A percentile compares a stretch with the other conserved stretches of the same genome.
Conservation (phyloP, 2,329 filamentous ascomycete species). For the Dothiorella sarmentorum region DNA sequence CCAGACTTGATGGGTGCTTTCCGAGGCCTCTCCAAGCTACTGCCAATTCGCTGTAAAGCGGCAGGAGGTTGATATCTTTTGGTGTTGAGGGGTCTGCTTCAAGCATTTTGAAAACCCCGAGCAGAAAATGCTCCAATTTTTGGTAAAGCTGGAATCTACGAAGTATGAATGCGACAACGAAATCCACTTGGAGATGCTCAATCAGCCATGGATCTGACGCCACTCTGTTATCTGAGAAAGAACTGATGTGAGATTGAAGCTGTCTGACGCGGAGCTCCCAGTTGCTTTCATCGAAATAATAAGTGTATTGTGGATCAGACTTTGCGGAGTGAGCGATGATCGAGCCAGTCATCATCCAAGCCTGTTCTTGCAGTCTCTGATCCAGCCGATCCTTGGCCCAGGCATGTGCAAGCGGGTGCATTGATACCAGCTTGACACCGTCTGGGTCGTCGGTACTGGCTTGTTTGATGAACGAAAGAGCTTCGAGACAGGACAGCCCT, state of each 20-base stretch:
- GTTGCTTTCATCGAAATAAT: background rate
- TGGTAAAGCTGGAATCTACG: background rate
- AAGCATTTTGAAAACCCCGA: background rate
- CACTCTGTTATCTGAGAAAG: background rate
- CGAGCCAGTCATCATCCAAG: conserved; percentile 24
- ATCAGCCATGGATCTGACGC: background rate
- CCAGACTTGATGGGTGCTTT: background rate
- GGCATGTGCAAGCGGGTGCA: conserved; percentile 37
- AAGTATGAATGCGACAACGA: background rate
- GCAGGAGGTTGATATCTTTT: background rate
- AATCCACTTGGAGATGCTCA: background rate
- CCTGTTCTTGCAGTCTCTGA: conserved; percentile 20
- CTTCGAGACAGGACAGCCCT: background rate
- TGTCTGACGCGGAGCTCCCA: background rate
- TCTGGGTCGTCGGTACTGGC: background rate
- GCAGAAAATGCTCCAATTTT: background rate
- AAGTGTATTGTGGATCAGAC: background rate
- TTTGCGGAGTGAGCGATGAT: background rate
- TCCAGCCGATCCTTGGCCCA: conserved; percentile 33
- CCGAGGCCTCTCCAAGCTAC: background rate
- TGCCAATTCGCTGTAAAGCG: background rate
- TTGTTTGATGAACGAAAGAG: background rate
- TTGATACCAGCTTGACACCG: conserved; percentile 21
- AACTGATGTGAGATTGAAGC: background rate
- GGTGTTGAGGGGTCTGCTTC: background rate